Evolutionary conservation across 768 basidiomycete genomes (phyloP).

Genomic region (Tulasnella calospora): DNA sequence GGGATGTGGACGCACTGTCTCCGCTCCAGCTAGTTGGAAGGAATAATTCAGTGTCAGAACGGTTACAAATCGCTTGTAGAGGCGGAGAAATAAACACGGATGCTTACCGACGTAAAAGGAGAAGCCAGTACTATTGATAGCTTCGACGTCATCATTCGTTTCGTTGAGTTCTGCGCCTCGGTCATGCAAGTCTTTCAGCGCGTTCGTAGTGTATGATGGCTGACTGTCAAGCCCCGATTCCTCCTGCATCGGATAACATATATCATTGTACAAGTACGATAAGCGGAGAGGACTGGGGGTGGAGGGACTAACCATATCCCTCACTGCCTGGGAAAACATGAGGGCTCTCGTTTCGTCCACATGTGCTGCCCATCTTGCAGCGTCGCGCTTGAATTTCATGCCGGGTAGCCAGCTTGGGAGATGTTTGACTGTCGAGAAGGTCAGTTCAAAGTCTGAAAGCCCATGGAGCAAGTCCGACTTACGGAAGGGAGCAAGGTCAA

Average conservation of each 20-base stretch:
- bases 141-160: neutral
- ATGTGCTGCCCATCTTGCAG: neutral
- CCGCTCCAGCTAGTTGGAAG: neutral
- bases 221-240: neutral
- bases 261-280: neutral
- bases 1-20: neutral
- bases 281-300: no score
- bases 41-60: neutral
- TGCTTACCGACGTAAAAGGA: constrained; percentile 3
- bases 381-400: neutral
- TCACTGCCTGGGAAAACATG: neutral
- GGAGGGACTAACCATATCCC: neutral
- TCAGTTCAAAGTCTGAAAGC: neutral
- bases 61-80: neutral
- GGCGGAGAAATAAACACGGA: neutral
- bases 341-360: neutral
- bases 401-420: neutral
- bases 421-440: neutral
- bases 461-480: neutral
- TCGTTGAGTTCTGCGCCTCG: neutral
- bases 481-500: neutral
- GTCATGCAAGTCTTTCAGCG: neutral
- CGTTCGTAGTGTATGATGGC: neutral
- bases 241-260: neutral
- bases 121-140: neutral